Evolutionary conservation across 2,329 filamentous ascomycete genomes (phyloP), one percentile per base, ranked within the genome.

Genomic region (Fusarium sarcochroum): DNA sequence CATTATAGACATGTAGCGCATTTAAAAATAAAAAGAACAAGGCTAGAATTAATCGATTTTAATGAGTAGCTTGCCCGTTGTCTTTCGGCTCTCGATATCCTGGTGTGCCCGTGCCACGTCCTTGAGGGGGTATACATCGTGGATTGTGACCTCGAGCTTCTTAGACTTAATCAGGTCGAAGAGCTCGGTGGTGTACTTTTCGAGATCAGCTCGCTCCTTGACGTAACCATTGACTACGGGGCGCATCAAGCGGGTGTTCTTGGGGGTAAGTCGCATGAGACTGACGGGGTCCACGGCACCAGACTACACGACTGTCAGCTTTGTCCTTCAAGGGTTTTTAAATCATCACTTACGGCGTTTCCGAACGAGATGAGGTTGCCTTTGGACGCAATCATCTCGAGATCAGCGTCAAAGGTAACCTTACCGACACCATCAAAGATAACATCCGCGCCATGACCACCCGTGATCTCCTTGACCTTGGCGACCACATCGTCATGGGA

Each of bases 391-490:
- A 95, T 85, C 71, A 89, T 87, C 68, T 94, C 88, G 68, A 97
- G 77, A 73, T 90, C 91, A 20, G 87, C 84, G 71, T 97, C 93
- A 80, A 96, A 97, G 0, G 94, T 97, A 48, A 86, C 85, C 81
- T 93, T 93, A 14, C 94, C 94, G 4, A 97, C 93, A 7, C 92
- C 92, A 76, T 97, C 94, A 76, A 93, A 97, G 27, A 97, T 91
- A 11, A 90, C 93, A 67, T 89, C 87, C 4, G 91, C 90, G 9
- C 94, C 94, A 62, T 89, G 81, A 0, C 91, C 91, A 3, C 84
- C 87, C 0, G 93, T 97, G 48, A 93, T 89, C 76, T 91, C 86
- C 73, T 85, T 82, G 7, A 93, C 89, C 76, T 86, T 84, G 37
- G 78, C 79, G 58, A 86, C 86, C 23, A 91, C 81, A 65, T 86